Conservation (phyloP, 2,329 filamentous ascomycete species). For the Emergomyces orientalis region DNA sequence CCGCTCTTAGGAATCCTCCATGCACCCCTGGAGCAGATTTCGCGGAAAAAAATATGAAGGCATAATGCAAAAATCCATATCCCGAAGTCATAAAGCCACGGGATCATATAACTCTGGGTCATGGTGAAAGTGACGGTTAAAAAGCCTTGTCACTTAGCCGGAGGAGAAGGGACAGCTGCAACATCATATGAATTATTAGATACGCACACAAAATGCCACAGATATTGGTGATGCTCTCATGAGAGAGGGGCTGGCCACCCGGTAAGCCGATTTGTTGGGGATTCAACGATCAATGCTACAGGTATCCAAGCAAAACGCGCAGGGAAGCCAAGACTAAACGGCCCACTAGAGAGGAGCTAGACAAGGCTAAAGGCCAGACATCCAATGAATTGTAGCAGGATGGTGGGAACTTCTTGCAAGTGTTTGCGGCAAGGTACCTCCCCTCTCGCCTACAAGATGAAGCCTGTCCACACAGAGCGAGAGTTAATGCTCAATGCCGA, state of each 20-base stretch:
- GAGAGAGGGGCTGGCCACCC: neutral
- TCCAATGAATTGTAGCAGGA: neutral
- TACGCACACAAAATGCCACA: neutral
- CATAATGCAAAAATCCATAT: constrained; percentile 43
- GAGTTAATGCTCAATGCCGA: too few species aligned
- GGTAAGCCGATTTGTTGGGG: neutral
- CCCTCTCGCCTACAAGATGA: too few species aligned
- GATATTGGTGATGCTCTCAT: neutral
- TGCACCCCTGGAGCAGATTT: constrained; percentile 73
- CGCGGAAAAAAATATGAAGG: constrained; percentile 81
- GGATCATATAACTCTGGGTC: constrained; percentile 17
- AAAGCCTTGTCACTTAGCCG: neutral
- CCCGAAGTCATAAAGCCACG: constrained; percentile 27
- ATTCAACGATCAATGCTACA: neutral
- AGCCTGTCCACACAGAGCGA: too few species aligned
- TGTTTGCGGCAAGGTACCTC: neutral
- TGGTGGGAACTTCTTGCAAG: neutral
- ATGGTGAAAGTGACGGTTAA: neutral
- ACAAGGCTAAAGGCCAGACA: neutral
- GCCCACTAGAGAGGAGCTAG: neutral
- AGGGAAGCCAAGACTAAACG: neutral
- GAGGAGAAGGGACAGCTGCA: neutral
- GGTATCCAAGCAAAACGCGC: neutral
- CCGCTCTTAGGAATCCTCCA: constrained; percentile 75
- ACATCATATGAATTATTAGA: neutral